A percentile compares a stretch with the other conserved stretches of the same genome.
Evolutionary conservation across 345 rosid species (phyloP).

Genomic region (Capsella bursapastoris): DNA sequence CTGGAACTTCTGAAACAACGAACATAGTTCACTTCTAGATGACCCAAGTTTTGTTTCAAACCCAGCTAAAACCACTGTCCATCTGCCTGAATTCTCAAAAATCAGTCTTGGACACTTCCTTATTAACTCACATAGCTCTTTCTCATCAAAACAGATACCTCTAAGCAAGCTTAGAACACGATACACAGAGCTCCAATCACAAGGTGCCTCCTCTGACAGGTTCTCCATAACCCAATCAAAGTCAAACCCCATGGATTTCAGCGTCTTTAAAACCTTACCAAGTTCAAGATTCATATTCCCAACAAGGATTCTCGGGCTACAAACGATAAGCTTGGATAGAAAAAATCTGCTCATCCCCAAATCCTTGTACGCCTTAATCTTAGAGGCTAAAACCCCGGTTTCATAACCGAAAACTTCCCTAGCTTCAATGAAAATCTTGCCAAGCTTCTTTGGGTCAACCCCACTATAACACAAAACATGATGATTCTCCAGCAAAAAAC

Average conservation of each 20-base stretch:
- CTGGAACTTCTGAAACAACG: conserved; percentile 61
- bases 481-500: conserved; percentile 63
- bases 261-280: conserved; percentile 49
- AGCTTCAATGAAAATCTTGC: conserved; percentile 65
- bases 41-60: conserved; percentile 65
- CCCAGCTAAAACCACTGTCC: conserved; percentile 52
- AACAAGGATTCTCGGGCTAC: conserved; percentile 58
- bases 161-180: conserved; percentile 53
- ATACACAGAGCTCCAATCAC: conserved; percentile 64
- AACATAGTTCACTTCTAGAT: conserved; percentile 49
- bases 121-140: conserved; percentile 59
- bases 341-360: conserved; percentile 59
- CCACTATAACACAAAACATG: conserved; percentile 67
- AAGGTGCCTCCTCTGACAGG: conserved; percentile 48
- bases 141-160: conserved; percentile 40
- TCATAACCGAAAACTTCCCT: conserved; percentile 58
- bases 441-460: conserved; percentile 58
- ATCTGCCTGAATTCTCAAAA: conserved; percentile 61
- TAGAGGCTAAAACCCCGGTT: conserved; percentile 57
- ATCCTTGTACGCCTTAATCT: conserved; percentile 67
- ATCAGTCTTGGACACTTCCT: conserved; percentile 60
- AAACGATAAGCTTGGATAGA: conserved; percentile 52
- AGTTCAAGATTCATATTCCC: conserved; percentile 60
- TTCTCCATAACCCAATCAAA: conserved; percentile 57
- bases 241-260: conserved; percentile 59